Evolutionary conservation across 371 early-diverging fungal genomes (phyloP), one percentile per base, ranked within the genome.

Genomic region (Mucor velutinosus): DNA sequence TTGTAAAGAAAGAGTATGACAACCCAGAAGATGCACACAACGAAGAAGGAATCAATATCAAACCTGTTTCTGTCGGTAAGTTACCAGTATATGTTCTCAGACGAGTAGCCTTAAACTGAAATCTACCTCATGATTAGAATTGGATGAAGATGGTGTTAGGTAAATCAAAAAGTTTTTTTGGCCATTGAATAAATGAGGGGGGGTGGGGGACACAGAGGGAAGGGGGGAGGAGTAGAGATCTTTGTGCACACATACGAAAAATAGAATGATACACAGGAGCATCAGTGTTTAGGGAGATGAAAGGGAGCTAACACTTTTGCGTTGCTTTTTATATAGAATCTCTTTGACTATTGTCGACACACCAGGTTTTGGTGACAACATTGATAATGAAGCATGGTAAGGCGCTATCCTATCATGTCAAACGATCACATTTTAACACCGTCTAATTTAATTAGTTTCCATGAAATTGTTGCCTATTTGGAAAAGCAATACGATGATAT

Each of bases 281-380:
- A 32, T 29, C 4, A 21, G 5, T 41, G 14, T 57, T 57, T 57
- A 32, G n/a, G 57, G 57, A 56, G 66, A 51, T 61, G 32, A 60
- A 27, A 60, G 60, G 29, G 32, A 53, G 30, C 35, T 43, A 41
- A 63, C 39, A 14, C 58, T 62, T 43, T 45, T 27, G 21, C 25
- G 14, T 39, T 29, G 7, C 29, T 32, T 61, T 51, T 14, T 62
- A 39, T 62, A 39, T 59, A 80, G 85, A 73, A 87, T 90, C 62
- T 87, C 92, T 39, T 83, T 96, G 57, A 95, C 93, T 3, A 89
- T 96, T 66, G 93, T 98, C 45, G 99, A 99, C 81, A 98, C 99
- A 47, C 99, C 99, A 39, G 99, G 99, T 2, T 98, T 97, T 84
- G 99, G 98, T 62, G 97, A 98, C 80, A 92, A 90, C 71, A 91